Evolutionary conservation across 1,284 basidiomycete genomes (phyloP), one percentile per base, ranked within the genome.

Genomic region (Psilocybe mexicana): DNA sequence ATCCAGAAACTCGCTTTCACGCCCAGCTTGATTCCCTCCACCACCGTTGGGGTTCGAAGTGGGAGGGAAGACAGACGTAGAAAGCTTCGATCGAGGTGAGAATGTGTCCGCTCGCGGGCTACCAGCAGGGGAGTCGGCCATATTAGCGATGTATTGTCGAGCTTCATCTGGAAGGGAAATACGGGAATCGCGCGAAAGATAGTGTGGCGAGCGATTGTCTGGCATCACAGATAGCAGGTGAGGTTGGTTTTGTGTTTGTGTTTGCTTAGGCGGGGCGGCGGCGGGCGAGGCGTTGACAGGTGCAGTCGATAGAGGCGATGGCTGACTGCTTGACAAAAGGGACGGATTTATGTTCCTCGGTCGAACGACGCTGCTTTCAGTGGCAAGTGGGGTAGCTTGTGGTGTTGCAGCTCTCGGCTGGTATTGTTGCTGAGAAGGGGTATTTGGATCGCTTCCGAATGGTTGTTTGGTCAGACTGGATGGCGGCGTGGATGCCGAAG

Each of bases 131-230:
- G 84, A 85, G 50, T 90, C 87, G 25, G 71, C 71, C 80, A 89
- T 85, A 61, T 79, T 83, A 38, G 83, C 78, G 56, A 90, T 87
- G 66, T 88, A 91, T 45, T 80, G 82, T 61, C 77, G 83, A 14
- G 87, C 85, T 69, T 92, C 90, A 58, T 90, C 88, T 1, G 90
- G 87, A 35, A 90, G 76, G 36, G 85, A 84, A 52, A 87, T 82
- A 35, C 81, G 79, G 11, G 87, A 90, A 50, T 87, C 86, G 57
- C 76, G 72, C 18, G 73, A 75, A n/a, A 72, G 62, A 44, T 69
- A 54, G 18, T 18, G 18, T 35, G 64, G 64, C 25, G 69, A 67
- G 10, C 61, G 61, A 35, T 58, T 56, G 52, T 74, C 66, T 42
- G 60, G 48, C 23, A 64, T 56, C 11, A 60, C 64, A 44, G 65